phyloP scores from a whole-genome alignment of 2,329 filamentous ascomycete species.

The Hypoxylon sp. region DNA sequence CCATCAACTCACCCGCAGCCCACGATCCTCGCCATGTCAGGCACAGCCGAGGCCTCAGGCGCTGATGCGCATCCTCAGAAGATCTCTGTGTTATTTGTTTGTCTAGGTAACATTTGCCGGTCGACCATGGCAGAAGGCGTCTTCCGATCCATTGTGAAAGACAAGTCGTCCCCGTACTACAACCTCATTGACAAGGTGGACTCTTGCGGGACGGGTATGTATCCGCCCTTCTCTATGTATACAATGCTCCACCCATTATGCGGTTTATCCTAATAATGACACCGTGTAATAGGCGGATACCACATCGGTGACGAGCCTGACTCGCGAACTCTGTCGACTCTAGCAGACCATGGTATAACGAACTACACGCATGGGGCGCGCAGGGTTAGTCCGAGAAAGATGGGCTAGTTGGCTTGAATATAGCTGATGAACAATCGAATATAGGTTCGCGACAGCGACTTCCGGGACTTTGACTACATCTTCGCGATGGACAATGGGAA shows the following conservation, averaged over 20 bases:
- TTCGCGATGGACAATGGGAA: conserved; percentile 95
- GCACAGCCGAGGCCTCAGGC: conserved; percentile 1
- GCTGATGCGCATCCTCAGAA: conserved; percentile 43
- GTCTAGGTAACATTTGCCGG: conserved; percentile 94
- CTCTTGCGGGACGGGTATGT: conserved; percentile 83
- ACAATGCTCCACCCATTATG: background rate
- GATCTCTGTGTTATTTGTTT: conserved; percentile 91
- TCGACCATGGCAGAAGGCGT: conserved; percentile 98
- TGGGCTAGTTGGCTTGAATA: background rate
- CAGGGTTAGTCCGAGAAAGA: conserved; percentile 67
- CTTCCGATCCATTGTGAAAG: conserved; percentile 79
- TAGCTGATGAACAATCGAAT: conserved; percentile 1
- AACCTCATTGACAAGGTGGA: conserved; percentile 78
- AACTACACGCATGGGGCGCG: conserved; percentile 84
- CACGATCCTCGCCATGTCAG: conserved; percentile 24
- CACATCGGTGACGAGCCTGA: conserved; percentile 85
- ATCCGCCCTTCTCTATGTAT: background rate
- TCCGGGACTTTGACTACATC: conserved; percentile 90
- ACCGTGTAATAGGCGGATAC: conserved; percentile 74
- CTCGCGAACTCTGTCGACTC: conserved; percentile 84
- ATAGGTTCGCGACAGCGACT: conserved; percentile 76
- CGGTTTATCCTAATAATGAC: conserved; percentile 12
- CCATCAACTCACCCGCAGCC: background rate
- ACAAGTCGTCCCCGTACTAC: conserved; percentile 68
- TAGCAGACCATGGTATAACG: conserved; percentile 80